These are phyloP conservation scores for Kingdonia uniflora DNA, from an alignment of 164 flowering plant species.

Conservation along the genomic window DNA sequence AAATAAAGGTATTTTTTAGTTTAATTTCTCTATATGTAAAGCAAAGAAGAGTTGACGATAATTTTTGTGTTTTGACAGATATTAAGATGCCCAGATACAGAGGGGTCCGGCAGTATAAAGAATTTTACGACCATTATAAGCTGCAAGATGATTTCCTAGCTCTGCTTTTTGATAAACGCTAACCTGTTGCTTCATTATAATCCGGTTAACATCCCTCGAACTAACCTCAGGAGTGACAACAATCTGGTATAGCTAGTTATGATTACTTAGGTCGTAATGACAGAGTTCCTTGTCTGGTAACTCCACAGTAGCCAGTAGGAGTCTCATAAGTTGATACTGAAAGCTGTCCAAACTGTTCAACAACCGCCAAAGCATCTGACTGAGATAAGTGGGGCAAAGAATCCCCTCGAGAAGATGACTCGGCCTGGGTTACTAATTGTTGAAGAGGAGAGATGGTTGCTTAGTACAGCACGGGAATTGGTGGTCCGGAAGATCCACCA, in stretches of 20 bases:
- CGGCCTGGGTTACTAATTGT: constrained; percentile 22
- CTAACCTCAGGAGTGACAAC: constrained; percentile 76
- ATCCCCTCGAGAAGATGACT: constrained; percentile 27
- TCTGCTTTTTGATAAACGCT: constrained; percentile 52
- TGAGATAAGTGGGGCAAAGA: constrained; percentile 34
- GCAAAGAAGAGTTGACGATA: too few relatives aligned
- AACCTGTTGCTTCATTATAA: constrained; percentile 68
- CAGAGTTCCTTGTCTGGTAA: constrained; percentile 75
- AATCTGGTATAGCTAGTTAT: constrained; percentile 31
- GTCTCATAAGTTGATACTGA: constrained; percentile 9
- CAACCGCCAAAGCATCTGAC: constrained; percentile 11
- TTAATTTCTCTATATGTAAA: too few relatives aligned
- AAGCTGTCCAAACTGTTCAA: constrained; percentile 35
- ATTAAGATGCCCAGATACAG: too few relatives aligned
- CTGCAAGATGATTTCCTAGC: constrained; percentile 77
- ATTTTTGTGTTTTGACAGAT: too few relatives aligned
- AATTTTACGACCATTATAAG: constrained; percentile 94
- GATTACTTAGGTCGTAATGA: constrained; percentile 63
- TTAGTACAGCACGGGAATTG: constrained; percentile 86
- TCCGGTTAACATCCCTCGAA: constrained; percentile 72
- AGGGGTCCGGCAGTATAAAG: constrained; percentile 90
- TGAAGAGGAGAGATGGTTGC: constrained; percentile 39
- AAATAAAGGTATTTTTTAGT: too few relatives aligned
- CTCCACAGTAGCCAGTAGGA: constrained; percentile 37
- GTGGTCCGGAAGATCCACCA: constrained; percentile 36